A percentile compares a stretch with the other conserved stretches of the same genome.
Conservation (phyloP, 768 basidiomycete species). For the Mrakia blollopis region DNA sequence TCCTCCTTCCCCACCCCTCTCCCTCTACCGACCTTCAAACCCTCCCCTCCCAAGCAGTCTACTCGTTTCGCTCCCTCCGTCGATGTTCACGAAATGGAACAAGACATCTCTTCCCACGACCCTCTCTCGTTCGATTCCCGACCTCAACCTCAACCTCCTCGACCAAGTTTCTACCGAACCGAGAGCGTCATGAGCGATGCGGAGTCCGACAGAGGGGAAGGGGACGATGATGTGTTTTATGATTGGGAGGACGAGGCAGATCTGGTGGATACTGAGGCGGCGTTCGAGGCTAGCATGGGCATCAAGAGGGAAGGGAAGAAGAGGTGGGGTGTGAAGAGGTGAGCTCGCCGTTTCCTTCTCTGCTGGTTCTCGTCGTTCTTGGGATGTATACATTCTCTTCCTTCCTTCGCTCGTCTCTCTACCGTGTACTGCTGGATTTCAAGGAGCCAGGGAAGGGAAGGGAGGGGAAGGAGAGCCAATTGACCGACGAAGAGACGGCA, state of each 20-base stretch:
- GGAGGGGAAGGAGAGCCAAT: no score
- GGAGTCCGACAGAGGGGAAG: background rate
- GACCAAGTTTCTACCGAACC: background rate
- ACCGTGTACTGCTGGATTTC: no score
- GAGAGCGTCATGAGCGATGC: background rate
- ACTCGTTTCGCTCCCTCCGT: background rate
- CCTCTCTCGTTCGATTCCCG: background rate
- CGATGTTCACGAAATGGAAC: background rate
- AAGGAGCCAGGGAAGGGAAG: background rate
- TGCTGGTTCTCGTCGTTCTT: background rate
- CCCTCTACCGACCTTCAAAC: background rate
- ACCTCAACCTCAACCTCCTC: background rate
- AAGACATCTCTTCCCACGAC: background rate
- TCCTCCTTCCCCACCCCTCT: background rate
- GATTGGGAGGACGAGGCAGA: constrained; percentile 79
- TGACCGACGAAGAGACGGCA: background rate
- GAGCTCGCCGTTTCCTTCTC: background rate
- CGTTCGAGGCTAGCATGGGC: constrained; percentile 52
- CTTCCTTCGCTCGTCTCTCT: no score
- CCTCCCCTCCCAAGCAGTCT: background rate
- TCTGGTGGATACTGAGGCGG: constrained; percentile 59
- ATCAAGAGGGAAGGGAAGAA: constrained; percentile 44
- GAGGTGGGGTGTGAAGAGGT: constrained; percentile 47
- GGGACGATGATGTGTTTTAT: constrained; percentile 43
- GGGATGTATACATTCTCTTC: background rate